These are phyloP conservation scores for Pseudoneurospora amorphoporcata DNA, from an alignment of 495 filamentous ascomycete genomes.

Conservation along the genomic window DNA sequence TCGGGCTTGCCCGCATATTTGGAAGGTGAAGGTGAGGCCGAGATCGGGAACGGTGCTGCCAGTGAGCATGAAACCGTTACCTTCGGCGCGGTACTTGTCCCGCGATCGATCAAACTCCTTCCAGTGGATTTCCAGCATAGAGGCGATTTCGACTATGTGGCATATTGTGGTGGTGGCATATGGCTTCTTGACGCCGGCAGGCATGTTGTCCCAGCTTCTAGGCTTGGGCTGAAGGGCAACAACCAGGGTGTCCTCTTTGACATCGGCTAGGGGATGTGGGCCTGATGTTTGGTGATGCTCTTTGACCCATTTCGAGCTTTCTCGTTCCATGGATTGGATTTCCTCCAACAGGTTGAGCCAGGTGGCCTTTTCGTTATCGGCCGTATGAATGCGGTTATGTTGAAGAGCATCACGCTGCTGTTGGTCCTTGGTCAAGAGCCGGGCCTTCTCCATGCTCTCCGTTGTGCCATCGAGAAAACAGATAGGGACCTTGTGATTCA, in stretches of 20 bases:
- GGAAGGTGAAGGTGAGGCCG: conserved; percentile 38
- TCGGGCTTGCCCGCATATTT: conserved; percentile 27
- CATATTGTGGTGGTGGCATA: conserved; percentile 40
- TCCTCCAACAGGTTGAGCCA: conserved; percentile 36
- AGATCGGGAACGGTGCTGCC: conserved; percentile 32
- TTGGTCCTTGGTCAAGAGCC: neutral
- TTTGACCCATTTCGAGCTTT: conserved; percentile 30
- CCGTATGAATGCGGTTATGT: conserved; percentile 26
- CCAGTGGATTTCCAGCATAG: conserved; percentile 43
- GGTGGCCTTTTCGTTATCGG: conserved; percentile 38
- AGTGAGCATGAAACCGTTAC: conserved; percentile 39
- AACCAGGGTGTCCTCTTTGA: conserved; percentile 23
- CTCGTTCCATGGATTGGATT: conserved; percentile 34
- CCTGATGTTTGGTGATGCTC: conserved; percentile 6
- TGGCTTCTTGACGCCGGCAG: conserved; percentile 34
- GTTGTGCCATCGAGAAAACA: too few relatives aligned
- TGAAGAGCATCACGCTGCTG: neutral
- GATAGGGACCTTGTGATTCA: too few relatives aligned
- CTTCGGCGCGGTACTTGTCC: conserved; percentile 39
- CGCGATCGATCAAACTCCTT: conserved; percentile 34
- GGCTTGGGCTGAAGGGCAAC: conserved; percentile 37
- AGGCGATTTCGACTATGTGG: conserved; percentile 40
- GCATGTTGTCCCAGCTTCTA: conserved; percentile 42
- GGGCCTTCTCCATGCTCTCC: conserved; percentile 24
- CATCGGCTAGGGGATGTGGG: too few relatives aligned